Evolutionary conservation across 1,284 basidiomycete species (phyloP).

Genomic region (Coniferiporia weirii): DNA sequence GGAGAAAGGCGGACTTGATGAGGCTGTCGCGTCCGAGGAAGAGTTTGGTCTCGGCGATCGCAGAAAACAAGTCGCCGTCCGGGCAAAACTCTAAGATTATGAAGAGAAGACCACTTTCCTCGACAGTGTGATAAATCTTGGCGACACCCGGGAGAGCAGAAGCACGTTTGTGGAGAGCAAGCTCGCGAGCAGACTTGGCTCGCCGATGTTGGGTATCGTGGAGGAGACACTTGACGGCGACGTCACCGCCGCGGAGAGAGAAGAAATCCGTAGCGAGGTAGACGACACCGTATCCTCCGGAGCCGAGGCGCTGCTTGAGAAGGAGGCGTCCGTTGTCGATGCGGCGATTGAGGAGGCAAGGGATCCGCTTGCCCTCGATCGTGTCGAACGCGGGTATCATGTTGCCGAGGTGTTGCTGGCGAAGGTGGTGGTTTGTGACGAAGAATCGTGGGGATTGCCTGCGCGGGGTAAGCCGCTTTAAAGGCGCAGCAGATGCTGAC

Average conservation of each 20-base stretch:
- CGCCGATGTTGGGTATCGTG: constrained; percentile 49
- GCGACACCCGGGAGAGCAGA: constrained; percentile 55
- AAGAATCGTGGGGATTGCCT: too few relatives aligned
- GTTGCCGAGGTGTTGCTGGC: too few relatives aligned
- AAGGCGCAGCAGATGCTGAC: too few relatives aligned
- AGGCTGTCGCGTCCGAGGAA: constrained; percentile 48
- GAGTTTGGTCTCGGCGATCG: constrained; percentile 46
- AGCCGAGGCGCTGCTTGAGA: constrained; percentile 49
- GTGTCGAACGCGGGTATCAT: not conserved
- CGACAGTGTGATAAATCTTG: constrained; percentile 52
- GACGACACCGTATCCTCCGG: constrained; percentile 65
- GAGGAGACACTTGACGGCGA: constrained; percentile 62
- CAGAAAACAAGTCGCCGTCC: constrained; percentile 60
- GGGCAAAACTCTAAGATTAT: constrained; percentile 60
- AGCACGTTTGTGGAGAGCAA: constrained; percentile 53
- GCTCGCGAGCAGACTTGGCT: constrained; percentile 51
- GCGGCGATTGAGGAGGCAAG: constrained; percentile 11
- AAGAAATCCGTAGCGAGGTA: constrained; percentile 48
- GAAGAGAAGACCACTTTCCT: constrained; percentile 51
- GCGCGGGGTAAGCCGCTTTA: too few relatives aligned
- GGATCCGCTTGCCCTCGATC: constrained; percentile 13
- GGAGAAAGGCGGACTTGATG: constrained; percentile 47
- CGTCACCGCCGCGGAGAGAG: constrained; percentile 26
- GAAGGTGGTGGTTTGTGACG: too few relatives aligned
- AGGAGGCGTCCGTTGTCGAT: constrained; percentile 40